Evolutionary conservation across 768 basidiomycete genomes (phyloP).

Genomic region (Leucogyrophana mollusca): DNA sequence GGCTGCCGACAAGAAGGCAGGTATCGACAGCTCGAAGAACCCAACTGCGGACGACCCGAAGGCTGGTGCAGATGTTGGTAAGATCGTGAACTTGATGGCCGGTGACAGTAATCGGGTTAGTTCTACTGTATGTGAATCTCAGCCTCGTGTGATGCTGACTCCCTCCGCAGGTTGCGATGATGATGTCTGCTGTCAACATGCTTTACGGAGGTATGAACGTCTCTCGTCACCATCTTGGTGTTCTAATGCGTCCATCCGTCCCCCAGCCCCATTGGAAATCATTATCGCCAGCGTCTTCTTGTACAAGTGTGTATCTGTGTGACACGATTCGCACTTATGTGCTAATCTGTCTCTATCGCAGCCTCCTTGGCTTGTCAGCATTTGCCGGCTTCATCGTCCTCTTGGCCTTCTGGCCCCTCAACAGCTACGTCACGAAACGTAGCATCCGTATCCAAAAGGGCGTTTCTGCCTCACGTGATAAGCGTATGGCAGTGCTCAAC

Average conservation of each 20-base stretch:
- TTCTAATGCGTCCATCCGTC: background rate
- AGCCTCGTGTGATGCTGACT: background rate
- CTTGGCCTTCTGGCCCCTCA: slow-evolving; percentile 38
- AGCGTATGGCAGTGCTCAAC: slow-evolving; percentile 42
- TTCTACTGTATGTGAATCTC: slow-evolving; percentile 2
- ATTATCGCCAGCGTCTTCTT: slow-evolving; percentile 46
- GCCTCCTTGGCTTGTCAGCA: slow-evolving; percentile 45
- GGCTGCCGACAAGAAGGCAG: slow-evolving; percentile 5
- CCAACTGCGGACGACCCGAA: slow-evolving; percentile 41
- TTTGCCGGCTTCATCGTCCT: slow-evolving; percentile 47
- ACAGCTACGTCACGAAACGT: slow-evolving; percentile 36
- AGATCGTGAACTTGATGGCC: slow-evolving; percentile 83
- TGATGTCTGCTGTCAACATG: slow-evolving; percentile 51
- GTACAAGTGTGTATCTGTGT: slow-evolving; percentile 4
- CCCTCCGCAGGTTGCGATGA: slow-evolving; percentile 39
- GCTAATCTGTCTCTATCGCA: slow-evolving; percentile 6
- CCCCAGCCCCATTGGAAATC: slow-evolving; percentile 67
- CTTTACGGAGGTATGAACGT: slow-evolving; percentile 51
- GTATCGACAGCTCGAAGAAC: slow-evolving; percentile 3
- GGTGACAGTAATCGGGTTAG: slow-evolving; percentile 59
- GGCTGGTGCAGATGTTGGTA: slow-evolving; percentile 75
- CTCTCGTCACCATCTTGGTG: background rate
- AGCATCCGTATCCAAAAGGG: slow-evolving; percentile 37
- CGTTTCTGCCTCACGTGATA: slow-evolving; percentile 34
- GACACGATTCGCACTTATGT: background rate